Conservation (phyloP, 208 protist genomes). For the Trypanosoma mega region DNA sequence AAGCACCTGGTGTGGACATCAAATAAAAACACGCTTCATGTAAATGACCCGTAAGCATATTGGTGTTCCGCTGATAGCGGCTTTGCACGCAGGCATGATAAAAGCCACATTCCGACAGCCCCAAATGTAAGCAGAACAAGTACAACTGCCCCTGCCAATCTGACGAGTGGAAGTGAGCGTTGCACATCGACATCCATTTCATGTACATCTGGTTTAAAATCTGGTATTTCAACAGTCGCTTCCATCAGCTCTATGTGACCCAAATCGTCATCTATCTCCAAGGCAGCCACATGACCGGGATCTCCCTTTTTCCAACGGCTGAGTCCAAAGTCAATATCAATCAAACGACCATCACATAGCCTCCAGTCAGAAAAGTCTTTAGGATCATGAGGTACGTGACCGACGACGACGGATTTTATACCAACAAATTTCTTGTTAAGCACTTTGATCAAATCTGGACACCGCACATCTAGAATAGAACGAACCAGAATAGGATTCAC, state of each 20-base stretch:
- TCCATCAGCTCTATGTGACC: slow-evolving; percentile 79
- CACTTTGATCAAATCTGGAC: slow-evolving; percentile 57
- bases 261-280: slow-evolving; percentile 78
- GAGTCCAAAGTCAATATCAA: slow-evolving; percentile 89
- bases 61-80: neutral
- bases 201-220: slow-evolving; percentile 22
- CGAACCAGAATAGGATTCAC: slow-evolving; percentile 85
- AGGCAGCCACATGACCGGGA: slow-evolving; percentile 79
- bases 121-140: slow-evolving; percentile 21
- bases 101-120: slow-evolving; percentile 9
- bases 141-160: slow-evolving; percentile 20
- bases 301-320: slow-evolving; percentile 89
- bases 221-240: slow-evolving; percentile 35
- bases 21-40: no score
- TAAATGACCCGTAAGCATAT: slow-evolving; percentile 6
- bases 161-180: slow-evolving; percentile 29
- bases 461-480: slow-evolving; percentile 83
- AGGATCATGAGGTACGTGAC: slow-evolving; percentile 84
- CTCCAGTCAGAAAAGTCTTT: slow-evolving; percentile 79
- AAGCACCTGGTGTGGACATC: no score
- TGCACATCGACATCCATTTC: slow-evolving; percentile 3
- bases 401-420: slow-evolving; percentile 85
- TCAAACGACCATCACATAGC: slow-evolving; percentile 68
- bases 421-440: slow-evolving; percentile 72
- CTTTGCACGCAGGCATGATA: neutral